Evolutionary conservation across 176 grass and related monocot genomes (phyloP), one percentile per base, ranked within the genome.

Genomic region (Neostapfia colusana): DNA sequence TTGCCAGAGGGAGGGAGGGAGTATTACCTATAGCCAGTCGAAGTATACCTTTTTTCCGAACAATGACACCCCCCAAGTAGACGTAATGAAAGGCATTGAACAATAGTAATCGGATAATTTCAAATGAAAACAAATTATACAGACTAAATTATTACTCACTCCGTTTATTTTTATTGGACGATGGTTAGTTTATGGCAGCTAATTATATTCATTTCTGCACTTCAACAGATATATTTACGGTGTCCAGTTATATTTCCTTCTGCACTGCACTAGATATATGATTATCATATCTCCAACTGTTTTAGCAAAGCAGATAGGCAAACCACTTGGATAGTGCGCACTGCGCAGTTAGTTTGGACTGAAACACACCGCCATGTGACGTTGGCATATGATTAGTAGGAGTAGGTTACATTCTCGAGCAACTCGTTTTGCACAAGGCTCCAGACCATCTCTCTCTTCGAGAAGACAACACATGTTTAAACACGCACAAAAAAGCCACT

Each of bases 401-500:
- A 63, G 26, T 25, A 25, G 10, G 23, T 58, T 26, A 25, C 4
- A 37, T 24, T 34, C 43, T 8, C 43, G 7, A 57, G 10, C 56
- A 67, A 25, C 85, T 87, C 73, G 66, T 82, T 87, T 82, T 65
- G 73, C 85, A 65, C 73, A 82, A 77, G 65, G 71, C 5, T 70
- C 45, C 65, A 44, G 34, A 14, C 11, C 8, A 39, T 38, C 23
- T 41, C 7, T 21, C 23, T 50, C 10, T 21, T 20, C 20, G 40
- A 71, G 28, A 6, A 36, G 37, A 25, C 24, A 69, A 57, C 71
- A 36, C 63, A 65, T 81, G 72, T 42, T 27, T 57, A n/a, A 36
- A 46, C 20, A 54, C 2, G 17, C 7, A 53, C 1, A 53, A 1
- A 53, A 45, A 50, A 31, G 50, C 41, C 5, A 53, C 36, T 75